Percentiles rank a stretch among this genome's conserved stretches.
Evolutionary conservation across 345 rosid species (phyloP).

Genomic region (Salix viminalis): DNA sequence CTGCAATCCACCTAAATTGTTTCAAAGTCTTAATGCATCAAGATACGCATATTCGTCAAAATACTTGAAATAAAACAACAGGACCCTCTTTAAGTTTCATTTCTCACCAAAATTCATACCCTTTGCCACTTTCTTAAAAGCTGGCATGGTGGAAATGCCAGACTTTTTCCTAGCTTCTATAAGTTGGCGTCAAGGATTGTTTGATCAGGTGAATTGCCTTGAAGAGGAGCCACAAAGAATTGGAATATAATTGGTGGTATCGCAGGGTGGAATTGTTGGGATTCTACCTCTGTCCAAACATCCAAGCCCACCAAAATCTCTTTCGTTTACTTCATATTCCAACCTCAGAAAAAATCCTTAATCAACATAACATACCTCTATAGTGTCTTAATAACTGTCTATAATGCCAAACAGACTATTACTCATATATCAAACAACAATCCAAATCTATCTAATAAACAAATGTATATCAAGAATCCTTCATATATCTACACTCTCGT

Average conservation of each 20-base stretch:
- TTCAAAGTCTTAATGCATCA: neutral
- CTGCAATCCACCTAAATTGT: neutral
- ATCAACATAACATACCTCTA: too few species aligned
- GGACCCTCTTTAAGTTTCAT: neutral
- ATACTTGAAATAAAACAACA: neutral
- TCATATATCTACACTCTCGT: neutral
- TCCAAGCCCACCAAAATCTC: too few species aligned
- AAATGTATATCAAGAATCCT: neutral
- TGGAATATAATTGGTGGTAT: conserved; percentile 49
- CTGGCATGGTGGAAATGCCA: conserved; percentile 59
- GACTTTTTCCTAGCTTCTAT: conserved; percentile 51
- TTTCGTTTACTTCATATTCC: too few species aligned
- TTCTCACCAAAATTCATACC: conserved; percentile 52
- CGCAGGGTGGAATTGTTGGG: conserved; percentile 59
- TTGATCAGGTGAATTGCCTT: conserved; percentile 46
- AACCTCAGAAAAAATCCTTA: too few species aligned
- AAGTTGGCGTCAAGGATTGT: conserved; percentile 40
- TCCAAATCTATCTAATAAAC: too few species aligned
- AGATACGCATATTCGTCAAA: neutral
- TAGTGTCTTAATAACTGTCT: neutral
- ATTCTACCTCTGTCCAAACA: conserved; percentile 70
- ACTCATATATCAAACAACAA: neutral
- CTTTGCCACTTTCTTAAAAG: conserved; percentile 48
- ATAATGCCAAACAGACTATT: neutral
- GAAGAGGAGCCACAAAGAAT: conserved; percentile 44